These are phyloP conservation scores for Ephemerocybe angulata DNA, from an alignment of 768 basidiomycete species.

Conservation along the genomic window DNA sequence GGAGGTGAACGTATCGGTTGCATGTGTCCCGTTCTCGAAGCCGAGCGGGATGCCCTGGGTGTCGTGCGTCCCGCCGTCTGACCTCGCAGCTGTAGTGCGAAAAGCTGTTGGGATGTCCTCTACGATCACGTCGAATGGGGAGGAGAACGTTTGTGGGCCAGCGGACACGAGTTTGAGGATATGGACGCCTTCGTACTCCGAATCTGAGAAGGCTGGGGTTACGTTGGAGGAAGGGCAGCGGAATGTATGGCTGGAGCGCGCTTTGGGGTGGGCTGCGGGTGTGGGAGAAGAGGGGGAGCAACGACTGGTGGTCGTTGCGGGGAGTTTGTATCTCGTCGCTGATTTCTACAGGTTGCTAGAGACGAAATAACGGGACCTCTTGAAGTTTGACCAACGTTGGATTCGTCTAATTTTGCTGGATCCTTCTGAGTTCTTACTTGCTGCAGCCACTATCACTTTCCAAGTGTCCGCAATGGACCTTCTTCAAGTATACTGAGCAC, in stretches of 20 bases:
- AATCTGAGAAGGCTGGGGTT: conserved; percentile 16
- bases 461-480: no score
- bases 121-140: conserved; percentile 17
- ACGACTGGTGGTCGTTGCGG: conserved; percentile 71
- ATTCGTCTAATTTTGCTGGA: no score
- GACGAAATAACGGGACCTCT: no score
- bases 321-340: conserved; percentile 92
- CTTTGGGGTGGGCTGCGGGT: conserved; percentile 47
- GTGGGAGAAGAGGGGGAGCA: conserved; percentile 25
- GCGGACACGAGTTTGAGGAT: background rate
- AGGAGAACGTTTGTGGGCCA: background rate
- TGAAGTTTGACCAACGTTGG: no score
- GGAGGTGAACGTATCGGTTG: conserved; percentile 37
- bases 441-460: no score
- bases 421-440: no score
- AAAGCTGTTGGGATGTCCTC: conserved; percentile 24
- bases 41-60: conserved; percentile 98
- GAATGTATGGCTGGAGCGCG: conserved; percentile 23
- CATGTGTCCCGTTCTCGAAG: conserved; percentile 60
- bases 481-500: no score
- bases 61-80: conserved; percentile 49
- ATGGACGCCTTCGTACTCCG: background rate
- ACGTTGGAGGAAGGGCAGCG: background rate
- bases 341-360: conserved; percentile 85
- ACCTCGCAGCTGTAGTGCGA: conserved; percentile 48